Percentiles rank a stretch among this genome's conserved stretches.
Evolutionary conservation across 345 rosid species (phyloP).

Genomic region (Syzygium aqueum): DNA sequence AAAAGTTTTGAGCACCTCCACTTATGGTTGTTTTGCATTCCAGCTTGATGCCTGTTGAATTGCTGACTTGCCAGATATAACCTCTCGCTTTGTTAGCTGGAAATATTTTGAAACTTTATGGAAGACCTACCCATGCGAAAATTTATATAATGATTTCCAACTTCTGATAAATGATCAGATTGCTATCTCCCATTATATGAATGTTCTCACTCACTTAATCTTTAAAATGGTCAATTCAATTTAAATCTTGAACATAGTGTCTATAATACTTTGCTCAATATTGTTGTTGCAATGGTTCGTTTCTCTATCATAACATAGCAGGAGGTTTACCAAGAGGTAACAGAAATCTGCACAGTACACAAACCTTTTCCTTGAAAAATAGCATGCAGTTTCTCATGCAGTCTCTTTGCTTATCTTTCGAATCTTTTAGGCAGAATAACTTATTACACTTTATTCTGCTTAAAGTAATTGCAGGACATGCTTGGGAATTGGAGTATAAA

Average conservation of each 20-base stretch:
- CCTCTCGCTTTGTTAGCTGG: not conserved
- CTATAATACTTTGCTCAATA: not conserved
- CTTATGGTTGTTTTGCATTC: not conserved
- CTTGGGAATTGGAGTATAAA: slow-evolving; percentile 69
- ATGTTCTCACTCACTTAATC: not conserved
- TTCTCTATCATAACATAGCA: not conserved
- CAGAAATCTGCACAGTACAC: not conserved
- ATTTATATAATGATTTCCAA: not conserved
- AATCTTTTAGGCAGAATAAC: not conserved
- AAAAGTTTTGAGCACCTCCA: not conserved
- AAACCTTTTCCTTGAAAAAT: not conserved
- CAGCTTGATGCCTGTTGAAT: not conserved
- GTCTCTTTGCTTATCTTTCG: not conserved
- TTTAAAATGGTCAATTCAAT: not conserved
- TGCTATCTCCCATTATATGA: not conserved
- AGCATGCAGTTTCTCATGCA: not conserved
- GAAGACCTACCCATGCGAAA: not conserved
- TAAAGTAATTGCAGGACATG: slow-evolving; percentile 59
- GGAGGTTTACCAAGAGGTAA: not conserved
- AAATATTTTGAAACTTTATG: not conserved
- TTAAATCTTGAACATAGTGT: not conserved
- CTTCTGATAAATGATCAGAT: not conserved
- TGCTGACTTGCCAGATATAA: not conserved
- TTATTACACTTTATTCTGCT: not conserved
- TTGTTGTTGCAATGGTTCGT: not conserved